These are phyloP conservation scores for Volvox africanus DNA, from an alignment of 139 green algal species.

Conservation along the genomic window DNA sequence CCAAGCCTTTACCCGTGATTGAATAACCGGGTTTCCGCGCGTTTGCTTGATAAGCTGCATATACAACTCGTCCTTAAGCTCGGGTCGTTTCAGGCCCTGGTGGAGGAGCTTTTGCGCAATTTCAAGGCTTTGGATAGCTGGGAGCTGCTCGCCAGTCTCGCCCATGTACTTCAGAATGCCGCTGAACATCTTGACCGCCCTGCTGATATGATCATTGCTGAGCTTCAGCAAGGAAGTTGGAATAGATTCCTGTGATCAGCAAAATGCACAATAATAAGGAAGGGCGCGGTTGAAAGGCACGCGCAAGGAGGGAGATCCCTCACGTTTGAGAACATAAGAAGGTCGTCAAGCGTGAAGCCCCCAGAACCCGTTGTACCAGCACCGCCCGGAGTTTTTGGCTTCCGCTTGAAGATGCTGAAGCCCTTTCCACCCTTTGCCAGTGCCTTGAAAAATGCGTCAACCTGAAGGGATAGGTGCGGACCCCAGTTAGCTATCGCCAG, in stretches of 20 bases:
- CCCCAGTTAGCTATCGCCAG: not conserved
- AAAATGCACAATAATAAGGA: not conserved
- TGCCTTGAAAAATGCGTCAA: slow-evolving; percentile 81
- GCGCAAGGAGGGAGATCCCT: slow-evolving; percentile 36
- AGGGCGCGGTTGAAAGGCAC: not conserved
- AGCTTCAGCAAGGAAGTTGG: slow-evolving; percentile 92
- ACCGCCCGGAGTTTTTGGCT: slow-evolving; percentile 44
- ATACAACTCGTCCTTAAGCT: slow-evolving; percentile 96
- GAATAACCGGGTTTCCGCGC: slow-evolving; percentile 77
- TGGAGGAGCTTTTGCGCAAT: slow-evolving; percentile 93
- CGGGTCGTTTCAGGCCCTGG: slow-evolving; percentile 86
- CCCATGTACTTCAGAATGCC: slow-evolving; percentile 90
- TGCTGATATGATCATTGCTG: slow-evolving; percentile 77
- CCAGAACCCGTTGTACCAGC: slow-evolving; percentile 39
- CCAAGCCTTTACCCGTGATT: slow-evolving; percentile 77
- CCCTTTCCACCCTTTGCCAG: slow-evolving; percentile 66
- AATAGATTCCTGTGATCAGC: slow-evolving; percentile 80
- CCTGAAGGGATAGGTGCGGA: slow-evolving; percentile 51
- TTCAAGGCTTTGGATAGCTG: slow-evolving; percentile 62
- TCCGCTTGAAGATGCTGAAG: slow-evolving; percentile 68
- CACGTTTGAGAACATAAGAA: slow-evolving; percentile 78
- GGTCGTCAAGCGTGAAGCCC: slow-evolving; percentile 74
- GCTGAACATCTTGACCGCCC: slow-evolving; percentile 94
- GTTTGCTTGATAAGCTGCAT: slow-evolving; percentile 95
- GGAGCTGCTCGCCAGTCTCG: slow-evolving; percentile 62